Percentiles rank a stretch among this genome's conserved stretches.
These are phyloP conservation scores for Vickermania ingenoplastis DNA, from an alignment of 208 protist genomes.

Conservation along the genomic window DNA sequence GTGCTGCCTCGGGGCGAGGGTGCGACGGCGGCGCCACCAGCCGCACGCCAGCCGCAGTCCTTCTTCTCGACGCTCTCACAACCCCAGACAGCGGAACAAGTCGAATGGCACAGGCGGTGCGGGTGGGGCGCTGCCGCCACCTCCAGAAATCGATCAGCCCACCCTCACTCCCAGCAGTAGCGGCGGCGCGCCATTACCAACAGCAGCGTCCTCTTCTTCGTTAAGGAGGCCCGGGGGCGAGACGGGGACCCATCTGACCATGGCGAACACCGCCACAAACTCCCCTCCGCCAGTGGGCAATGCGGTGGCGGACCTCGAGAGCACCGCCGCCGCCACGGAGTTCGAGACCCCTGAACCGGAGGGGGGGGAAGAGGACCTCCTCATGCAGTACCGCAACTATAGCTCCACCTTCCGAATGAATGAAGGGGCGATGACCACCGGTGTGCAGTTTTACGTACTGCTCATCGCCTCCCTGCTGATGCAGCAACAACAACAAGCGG, in stretches of 20 bases:
- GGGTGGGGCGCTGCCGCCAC: not conserved
- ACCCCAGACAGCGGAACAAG: no score
- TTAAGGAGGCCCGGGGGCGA: no score
- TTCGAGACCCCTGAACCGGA: not conserved
- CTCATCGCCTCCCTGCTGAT: constrained; percentile 56
- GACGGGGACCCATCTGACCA: no score
- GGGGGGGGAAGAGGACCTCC: constrained; percentile 13
- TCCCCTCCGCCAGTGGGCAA: not conserved
- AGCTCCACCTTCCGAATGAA: constrained; percentile 54
- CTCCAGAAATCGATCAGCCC: not conserved
- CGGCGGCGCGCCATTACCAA: not conserved
- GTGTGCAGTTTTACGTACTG: constrained; percentile 61
- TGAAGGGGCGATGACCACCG: constrained; percentile 52
- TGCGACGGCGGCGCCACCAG: no score
- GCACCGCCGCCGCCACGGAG: no score
- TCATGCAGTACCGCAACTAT: constrained; percentile 55
- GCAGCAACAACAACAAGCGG: no score
- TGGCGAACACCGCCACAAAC: no score
- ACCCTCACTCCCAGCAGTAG: not conserved
- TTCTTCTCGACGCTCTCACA: no score
- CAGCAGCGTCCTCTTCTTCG: not conserved
- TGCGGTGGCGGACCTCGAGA: not conserved
- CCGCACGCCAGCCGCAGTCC: no score
- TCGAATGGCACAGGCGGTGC: no score
- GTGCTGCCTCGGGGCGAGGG: constrained; percentile 63